phyloP scores from a whole-genome alignment of 2,329 filamentous ascomycete genomes.

The Chaetomium sp. region DNA sequence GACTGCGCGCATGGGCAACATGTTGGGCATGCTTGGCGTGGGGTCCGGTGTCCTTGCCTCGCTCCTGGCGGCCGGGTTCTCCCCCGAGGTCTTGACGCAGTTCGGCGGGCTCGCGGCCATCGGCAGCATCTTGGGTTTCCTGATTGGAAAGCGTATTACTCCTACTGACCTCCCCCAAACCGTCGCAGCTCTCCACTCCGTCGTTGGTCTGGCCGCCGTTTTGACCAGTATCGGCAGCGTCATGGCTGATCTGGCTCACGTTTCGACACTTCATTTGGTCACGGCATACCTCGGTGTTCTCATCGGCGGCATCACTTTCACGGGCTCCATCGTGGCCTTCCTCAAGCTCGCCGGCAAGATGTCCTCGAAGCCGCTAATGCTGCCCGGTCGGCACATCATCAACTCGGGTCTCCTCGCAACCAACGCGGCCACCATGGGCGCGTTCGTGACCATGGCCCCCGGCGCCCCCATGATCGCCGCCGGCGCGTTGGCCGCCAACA shows the following conservation, averaged over 20 bases:
- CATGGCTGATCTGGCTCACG: constrained; percentile 69
- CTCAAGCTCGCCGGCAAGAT: constrained; percentile 82
- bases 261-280: constrained; percentile 79
- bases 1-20: constrained; percentile 82
- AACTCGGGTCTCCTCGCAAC: constrained; percentile 74
- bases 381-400: constrained; percentile 74
- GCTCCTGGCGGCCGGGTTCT: constrained; percentile 77
- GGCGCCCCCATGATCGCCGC: constrained; percentile 78
- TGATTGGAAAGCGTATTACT: constrained; percentile 84
- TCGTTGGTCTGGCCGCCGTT: constrained; percentile 86
- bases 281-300: constrained; percentile 84
- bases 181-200: constrained; percentile 84
- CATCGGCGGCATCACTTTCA: constrained; percentile 88
- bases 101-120: constrained; percentile 75
- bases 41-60: constrained; percentile 81
- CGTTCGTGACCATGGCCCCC: constrained; percentile 79
- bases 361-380: constrained; percentile 71
- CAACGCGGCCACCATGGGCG: constrained; percentile 81
- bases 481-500: constrained; percentile 73
- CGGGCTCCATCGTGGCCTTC: constrained; percentile 86
- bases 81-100: constrained; percentile 75
- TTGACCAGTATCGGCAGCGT: constrained; percentile 87
- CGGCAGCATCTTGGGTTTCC: constrained; percentile 66
- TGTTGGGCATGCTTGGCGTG: constrained; percentile 84
- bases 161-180: constrained; percentile 88